A percentile compares a stretch with the other conserved stretches of the same genome.
These are phyloP conservation scores for Sporothrix variecibatus DNA, from an alignment of 2,329 filamentous ascomycete species.

Conservation along the genomic window DNA sequence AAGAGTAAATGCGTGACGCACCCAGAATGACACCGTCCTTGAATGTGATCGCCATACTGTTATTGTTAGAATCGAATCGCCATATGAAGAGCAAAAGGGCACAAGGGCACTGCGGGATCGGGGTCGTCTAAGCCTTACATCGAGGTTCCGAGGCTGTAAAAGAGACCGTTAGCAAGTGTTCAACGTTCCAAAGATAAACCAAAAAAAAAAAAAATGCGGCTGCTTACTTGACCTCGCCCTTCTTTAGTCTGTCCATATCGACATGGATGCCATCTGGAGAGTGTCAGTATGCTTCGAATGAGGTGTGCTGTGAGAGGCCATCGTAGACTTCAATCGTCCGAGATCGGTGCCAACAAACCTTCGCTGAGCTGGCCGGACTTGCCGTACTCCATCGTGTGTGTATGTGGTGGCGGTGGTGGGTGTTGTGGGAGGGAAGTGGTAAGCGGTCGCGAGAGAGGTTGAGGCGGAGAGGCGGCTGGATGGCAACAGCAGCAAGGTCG, in stretches of 20 bases:
- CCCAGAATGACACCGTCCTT: constrained; percentile 95
- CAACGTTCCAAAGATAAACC: background rate
- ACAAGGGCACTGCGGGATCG: too few relatives aligned
- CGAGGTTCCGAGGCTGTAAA: constrained; percentile 82
- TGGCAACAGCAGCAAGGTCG: background rate
- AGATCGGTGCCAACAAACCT: constrained; percentile 44
- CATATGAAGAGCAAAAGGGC: background rate
- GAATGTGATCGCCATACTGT: constrained; percentile 98
- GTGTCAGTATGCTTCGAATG: background rate
- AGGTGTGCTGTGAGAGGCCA: too few relatives aligned
- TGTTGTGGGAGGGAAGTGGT: background rate
- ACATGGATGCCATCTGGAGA: constrained; percentile 92
- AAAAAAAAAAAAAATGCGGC: constrained; percentile 41
- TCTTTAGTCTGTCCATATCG: constrained; percentile 98
- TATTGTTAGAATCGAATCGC: background rate
- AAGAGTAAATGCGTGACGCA: constrained; percentile 41
- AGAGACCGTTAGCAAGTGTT: constrained; percentile 37
- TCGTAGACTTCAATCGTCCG: too few relatives aligned
- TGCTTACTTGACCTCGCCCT: constrained; percentile 96
- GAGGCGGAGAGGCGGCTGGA: background rate
- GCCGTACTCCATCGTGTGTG: constrained; percentile 62
- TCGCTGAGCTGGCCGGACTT: constrained; percentile 64
- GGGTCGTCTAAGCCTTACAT: constrained; percentile 61
- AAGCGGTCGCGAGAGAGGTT: background rate
- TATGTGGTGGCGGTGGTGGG: background rate